Evolutionary conservation across 768 basidiomycete genomes (phyloP).

Genomic region (Podaxis sp.): DNA sequence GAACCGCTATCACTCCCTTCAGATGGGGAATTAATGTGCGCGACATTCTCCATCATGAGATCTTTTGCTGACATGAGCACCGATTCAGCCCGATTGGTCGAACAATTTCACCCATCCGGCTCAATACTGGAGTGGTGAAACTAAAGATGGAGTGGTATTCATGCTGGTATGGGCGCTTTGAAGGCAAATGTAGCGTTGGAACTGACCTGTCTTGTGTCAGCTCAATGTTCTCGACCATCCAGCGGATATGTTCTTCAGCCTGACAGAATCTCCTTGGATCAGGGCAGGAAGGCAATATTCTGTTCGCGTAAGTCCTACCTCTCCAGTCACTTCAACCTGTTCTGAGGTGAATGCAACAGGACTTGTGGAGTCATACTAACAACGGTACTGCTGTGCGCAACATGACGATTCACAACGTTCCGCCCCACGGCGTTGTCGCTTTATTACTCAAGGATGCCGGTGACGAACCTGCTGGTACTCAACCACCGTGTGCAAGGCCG

Average conservation of each 20-base stretch:
- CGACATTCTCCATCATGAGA: background rate
- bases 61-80: background rate
- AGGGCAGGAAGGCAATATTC: conserved; percentile 63
- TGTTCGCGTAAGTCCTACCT: conserved; percentile 49
- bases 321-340: background rate
- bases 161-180: conserved; percentile 50
- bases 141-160: conserved; percentile 61
- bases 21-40: conserved; percentile 68
- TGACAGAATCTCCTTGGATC: conserved; percentile 72
- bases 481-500: conserved; percentile 54
- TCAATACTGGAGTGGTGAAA: conserved; percentile 71
- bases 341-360: conserved; percentile 33
- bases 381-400: conserved; percentile 66
- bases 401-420: conserved; percentile 51
- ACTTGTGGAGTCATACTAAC: conserved; percentile 71
- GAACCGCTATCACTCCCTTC: conserved; percentile 62
- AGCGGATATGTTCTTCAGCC: conserved; percentile 56
- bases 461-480: conserved; percentile 57
- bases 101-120: conserved; percentile 50
- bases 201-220: conserved; percentile 26
- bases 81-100: conserved; percentile 40
- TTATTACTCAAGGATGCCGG: conserved; percentile 64
- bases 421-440: conserved; percentile 69
- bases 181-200: background rate
- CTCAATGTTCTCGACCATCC: conserved; percentile 58